Evolutionary conservation across 2,329 filamentous ascomycete species (phyloP), one percentile per base, ranked within the genome.

Genomic region (Aspergillus aculeatinus): DNA sequence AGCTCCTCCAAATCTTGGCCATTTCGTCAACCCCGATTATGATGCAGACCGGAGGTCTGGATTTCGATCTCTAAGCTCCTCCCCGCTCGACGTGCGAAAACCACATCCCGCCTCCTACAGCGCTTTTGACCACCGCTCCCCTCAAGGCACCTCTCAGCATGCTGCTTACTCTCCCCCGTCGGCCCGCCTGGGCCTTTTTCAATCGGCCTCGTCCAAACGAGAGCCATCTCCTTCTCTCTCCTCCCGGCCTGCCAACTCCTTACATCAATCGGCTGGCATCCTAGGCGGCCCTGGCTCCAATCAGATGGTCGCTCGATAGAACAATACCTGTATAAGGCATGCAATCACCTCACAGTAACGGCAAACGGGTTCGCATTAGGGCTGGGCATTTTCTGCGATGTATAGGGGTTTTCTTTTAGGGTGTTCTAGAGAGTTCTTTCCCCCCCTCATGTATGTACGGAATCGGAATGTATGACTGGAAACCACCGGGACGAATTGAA

Each of bases 21-120:
- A 65, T 11, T 72, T 70, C 56, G 66, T 62, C 21, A 68, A 72
- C 55, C 67, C 68, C 14, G 75, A 77, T 33, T 71, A 75, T 39
- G 74, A 76, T 48, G 60, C 58, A 14, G 74, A 75, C 42, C 68
- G 66, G 44, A 72, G 71, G 58, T 72, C 73, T 14, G 74, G 72
- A 42, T 74, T 75, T 56, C 70, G 74, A 48, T 76, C 75, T 29
- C 65, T 72, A 61, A 76, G 70, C 53, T 75, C 74, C 33, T 77
- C 76, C 5, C 75, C 76, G 23, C 64, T 76, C 11, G 74, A 78
- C 59, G 69, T 77, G 51, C 75, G 76, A 59, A 77, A 75, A 70
- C 68, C 72, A 48, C 75, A 71, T 50, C 71, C 66, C 31, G 72
- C 68, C 47, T 61, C 67, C 39, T 67, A 60, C 50, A 65, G 61